These are phyloP conservation scores for Poa pratensis DNA, from an alignment of 176 grass and related monocot genomes.

Conservation along the genomic window DNA sequence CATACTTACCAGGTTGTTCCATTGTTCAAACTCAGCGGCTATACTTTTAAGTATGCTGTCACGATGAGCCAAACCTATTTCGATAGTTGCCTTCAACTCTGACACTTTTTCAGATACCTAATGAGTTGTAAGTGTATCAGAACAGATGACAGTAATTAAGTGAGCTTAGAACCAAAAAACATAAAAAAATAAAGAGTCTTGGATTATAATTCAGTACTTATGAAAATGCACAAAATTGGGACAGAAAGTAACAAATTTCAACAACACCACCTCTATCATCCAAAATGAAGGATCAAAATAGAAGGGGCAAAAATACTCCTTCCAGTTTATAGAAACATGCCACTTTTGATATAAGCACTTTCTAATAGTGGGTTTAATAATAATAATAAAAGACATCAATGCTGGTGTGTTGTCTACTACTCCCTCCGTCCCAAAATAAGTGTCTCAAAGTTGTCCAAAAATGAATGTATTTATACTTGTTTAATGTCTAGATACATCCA, in stretches of 20 bases:
- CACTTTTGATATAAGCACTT: background rate
- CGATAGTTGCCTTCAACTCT: conserved; percentile 87
- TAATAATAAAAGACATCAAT: background rate
- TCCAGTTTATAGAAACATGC: background rate
- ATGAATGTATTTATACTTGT: no score
- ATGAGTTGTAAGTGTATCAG: conserved; percentile 37
- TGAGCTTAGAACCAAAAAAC: background rate
- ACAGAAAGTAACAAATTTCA: background rate
- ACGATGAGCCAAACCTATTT: conserved; percentile 78
- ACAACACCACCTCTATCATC: background rate
- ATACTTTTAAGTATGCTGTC: conserved; percentile 88
- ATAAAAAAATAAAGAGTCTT: background rate
- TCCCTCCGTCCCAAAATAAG: no score
- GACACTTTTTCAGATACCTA: conserved; percentile 80
- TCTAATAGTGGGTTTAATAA: background rate
- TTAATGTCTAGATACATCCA: no score
- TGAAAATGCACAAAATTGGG: background rate
- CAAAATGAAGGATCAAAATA: conserved; percentile 17
- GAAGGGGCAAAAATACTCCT: background rate
- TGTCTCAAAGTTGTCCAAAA: no score
- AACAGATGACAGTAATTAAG: conserved; percentile 21
- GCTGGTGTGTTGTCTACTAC: background rate
- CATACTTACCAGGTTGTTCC: conserved; percentile 75
- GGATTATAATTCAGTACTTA: background rate
- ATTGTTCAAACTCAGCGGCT: conserved; percentile 80